phyloP scores from a whole-genome alignment of 305 asterid genomes.

The Solanum aculeatissimum region DNA sequence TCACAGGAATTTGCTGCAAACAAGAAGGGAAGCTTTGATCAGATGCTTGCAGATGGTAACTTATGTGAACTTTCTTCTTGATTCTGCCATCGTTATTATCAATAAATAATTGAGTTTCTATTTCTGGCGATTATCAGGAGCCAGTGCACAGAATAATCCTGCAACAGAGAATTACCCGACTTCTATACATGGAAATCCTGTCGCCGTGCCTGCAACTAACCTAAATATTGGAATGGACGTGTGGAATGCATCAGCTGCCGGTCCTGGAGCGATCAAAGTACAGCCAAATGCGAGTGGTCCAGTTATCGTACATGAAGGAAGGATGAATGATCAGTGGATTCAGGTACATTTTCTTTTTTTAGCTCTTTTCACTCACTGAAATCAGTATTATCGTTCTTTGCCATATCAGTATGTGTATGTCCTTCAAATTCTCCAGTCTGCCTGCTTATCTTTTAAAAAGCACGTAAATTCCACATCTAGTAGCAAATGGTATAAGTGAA shows the following conservation, averaged over 20 bases:
- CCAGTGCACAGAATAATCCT: constrained; percentile 53
- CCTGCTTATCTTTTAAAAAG: background rate
- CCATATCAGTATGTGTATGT: background rate
- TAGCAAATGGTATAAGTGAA: background rate
- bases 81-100: background rate
- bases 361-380: background rate
- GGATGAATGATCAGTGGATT: constrained; percentile 67
- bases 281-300: constrained; percentile 43
- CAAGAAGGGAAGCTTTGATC: constrained; percentile 87
- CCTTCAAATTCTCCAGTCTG: background rate
- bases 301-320: constrained; percentile 37
- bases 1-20: constrained; percentile 52
- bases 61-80: background rate
- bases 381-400: background rate
- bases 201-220: constrained; percentile 60
- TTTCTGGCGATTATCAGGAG: constrained; percentile 36
- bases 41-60: constrained; percentile 96
- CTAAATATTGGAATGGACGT: constrained; percentile 84
- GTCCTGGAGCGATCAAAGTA: constrained; percentile 56
- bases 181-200: constrained; percentile 67
- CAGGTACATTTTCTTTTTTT: constrained; percentile 28
- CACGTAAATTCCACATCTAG: background rate
- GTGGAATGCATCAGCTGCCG: constrained; percentile 68
- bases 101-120: constrained; percentile 3
- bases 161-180: constrained; percentile 32